phyloP scores from a whole-genome alignment of 2,329 filamentous ascomycete genomes.

The Hypoxylon sp. region DNA sequence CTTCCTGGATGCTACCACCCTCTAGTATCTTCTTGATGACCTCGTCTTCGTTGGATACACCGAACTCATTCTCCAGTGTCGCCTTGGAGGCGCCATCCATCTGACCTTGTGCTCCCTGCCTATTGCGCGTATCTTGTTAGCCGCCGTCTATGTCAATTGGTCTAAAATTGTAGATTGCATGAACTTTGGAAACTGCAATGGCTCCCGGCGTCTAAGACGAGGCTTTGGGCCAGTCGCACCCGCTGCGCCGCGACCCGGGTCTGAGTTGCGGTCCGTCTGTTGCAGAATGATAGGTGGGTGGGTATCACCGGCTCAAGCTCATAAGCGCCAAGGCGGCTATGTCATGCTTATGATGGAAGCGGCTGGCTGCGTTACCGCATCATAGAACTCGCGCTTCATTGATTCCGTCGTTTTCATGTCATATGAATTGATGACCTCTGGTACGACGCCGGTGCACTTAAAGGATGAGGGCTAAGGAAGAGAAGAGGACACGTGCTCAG shows the following conservation, averaged over 20 bases:
- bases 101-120: slow-evolving; percentile 88
- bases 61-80: slow-evolving; percentile 87
- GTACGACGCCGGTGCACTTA: slow-evolving; percentile 3
- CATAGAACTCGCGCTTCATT: background rate
- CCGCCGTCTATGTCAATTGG: slow-evolving; percentile 19
- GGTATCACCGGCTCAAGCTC: slow-evolving; percentile 23
- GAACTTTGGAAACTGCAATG: slow-evolving; percentile 1
- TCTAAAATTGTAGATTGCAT: background rate
- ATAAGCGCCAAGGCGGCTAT: slow-evolving; percentile 36
- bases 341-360: background rate
- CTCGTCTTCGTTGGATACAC: slow-evolving; percentile 83
- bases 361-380: slow-evolving; percentile 3
- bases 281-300: slow-evolving; percentile 18
- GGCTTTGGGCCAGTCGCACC: slow-evolving; percentile 10
- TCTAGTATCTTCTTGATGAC: slow-evolving; percentile 86
- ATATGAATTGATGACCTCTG: slow-evolving; percentile 2
- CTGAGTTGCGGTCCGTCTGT: slow-evolving; percentile 17
- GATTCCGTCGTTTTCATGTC: background rate
- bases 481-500: slow-evolving; percentile 20
- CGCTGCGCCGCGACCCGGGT: slow-evolving; percentile 18
- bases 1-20: slow-evolving; percentile 77
- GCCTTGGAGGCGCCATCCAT: slow-evolving; percentile 82
- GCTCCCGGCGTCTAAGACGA: slow-evolving; percentile 30
- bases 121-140: slow-evolving; percentile 57
- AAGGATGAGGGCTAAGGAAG: background rate